Evolutionary conservation across 1,284 basidiomycete genomes (phyloP), one percentile per base, ranked within the genome.

Genomic region (Leccinum holopus): DNA sequence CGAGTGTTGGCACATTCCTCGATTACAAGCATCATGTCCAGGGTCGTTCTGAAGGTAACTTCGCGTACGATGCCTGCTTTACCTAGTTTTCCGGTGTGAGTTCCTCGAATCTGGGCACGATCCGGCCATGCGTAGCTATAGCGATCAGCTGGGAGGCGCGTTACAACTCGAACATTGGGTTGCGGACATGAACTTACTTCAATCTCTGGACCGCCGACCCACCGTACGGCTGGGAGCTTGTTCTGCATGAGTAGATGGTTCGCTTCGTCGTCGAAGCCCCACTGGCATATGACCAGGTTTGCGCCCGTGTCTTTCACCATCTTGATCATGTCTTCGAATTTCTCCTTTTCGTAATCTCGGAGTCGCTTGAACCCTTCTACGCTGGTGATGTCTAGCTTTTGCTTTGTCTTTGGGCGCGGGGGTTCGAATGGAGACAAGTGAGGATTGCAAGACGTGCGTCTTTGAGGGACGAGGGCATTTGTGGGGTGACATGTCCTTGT

Each of bases 181-280:
- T 32, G n/a, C 7, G 30, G 10, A 54, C 1, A 33, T 10, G 30
- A 58, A 41, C 44, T 60, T 62, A 94, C 94, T 87, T 99, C 97
- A 66, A 99, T 97, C 77, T 99, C 97, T 2, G 97, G 97, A 21
- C 97, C 97, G 65, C 97, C 97, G 61, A 99, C 97, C 97, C 97
- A 99, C 75, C 97, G 86, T 28, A 99, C 97, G n/a, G 97, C 94
- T 51, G 97, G 97, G 52, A 99, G 82, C 14, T 96, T 92, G 74
- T 98, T 98, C 80, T 98, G 96, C 90, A 99, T 94, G 69, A 99
- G 79, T 72, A 99, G 72, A 76, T 99, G 97, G 76, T 99, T 99
- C 61, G 97, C 97, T 80, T 99, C 97, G 76, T 99, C 97, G 74
- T 99, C 97, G 75, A 99, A 99, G 66, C 97, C 97, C 97, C 97